Conservation (phyloP, 306 rosid species). For the Calophaca sinica region DNA sequence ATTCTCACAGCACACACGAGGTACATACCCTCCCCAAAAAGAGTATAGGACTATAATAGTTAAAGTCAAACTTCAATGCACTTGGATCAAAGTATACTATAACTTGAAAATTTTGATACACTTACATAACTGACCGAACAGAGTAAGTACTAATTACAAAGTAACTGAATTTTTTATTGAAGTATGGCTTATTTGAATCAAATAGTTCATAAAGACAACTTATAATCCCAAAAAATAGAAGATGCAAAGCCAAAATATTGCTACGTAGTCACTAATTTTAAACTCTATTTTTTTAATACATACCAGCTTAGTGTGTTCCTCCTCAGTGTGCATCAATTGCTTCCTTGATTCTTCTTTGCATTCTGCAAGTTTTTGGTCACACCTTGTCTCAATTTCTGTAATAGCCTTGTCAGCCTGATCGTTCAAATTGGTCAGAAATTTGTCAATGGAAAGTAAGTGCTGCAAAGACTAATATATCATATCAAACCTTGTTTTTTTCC, state of each 20-base stretch:
- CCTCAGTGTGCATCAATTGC: conserved; percentile 66
- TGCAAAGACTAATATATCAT: conserved; percentile 44
- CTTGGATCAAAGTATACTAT: conserved; percentile 12
- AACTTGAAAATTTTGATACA: background rate
- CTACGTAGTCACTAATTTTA: conserved; percentile 32
- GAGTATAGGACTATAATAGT: conserved; percentile 6
- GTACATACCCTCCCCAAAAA: conserved; percentile 18
- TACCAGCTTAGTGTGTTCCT: conserved; percentile 78
- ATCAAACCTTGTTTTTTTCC: conserved; percentile 90
- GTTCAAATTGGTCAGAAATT: conserved; percentile 56
- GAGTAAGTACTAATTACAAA: conserved; percentile 22
- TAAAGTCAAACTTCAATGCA: conserved; percentile 18
- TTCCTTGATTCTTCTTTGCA: conserved; percentile 76
- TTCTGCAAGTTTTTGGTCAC: conserved; percentile 67
- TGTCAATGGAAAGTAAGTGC: conserved; percentile 27
- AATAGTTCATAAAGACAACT: conserved; percentile 23
- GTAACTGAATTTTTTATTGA: conserved; percentile 4
- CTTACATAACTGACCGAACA: conserved; percentile 2
- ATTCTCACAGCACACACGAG: conserved; percentile 14
- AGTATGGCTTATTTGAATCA: conserved; percentile 28
- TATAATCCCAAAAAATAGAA: conserved; percentile 29
- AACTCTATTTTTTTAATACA: conserved; percentile 40
- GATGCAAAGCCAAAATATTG: conserved; percentile 32
- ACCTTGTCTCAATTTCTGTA: conserved; percentile 63
- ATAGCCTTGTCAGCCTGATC: conserved; percentile 73